Conservation (phyloP, 1,139 yeast species). For the Saccharomyces hybrid region DNA sequence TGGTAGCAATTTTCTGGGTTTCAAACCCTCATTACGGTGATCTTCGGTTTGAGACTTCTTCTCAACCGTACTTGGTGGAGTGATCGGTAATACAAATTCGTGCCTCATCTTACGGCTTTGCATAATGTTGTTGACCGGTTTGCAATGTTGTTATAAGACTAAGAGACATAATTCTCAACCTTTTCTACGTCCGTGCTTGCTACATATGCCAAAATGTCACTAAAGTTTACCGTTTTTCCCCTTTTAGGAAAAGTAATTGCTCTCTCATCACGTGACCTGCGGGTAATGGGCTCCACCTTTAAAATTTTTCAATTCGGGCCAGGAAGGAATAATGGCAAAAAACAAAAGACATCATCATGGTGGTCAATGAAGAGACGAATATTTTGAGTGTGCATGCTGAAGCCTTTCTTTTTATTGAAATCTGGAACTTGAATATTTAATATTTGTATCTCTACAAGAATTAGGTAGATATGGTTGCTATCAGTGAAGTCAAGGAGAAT, state of each 20-base stretch:
- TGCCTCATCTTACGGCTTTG: not conserved
- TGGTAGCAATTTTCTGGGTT: conserved; percentile 20
- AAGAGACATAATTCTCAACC: not conserved
- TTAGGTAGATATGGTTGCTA: conserved; percentile 60
- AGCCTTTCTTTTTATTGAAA: not conserved
- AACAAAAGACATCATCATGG: not conserved
- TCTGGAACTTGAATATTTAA: not conserved
- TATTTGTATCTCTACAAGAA: not conserved
- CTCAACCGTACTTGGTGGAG: conserved; percentile 11
- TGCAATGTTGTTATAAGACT: not conserved
- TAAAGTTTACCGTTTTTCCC: not conserved
- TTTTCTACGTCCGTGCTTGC: not conserved
- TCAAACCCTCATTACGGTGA: conserved; percentile 4
- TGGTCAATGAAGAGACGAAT: not conserved
- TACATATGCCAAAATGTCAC: not conserved
- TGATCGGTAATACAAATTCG: conserved; percentile 4
- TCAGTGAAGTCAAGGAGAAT: conserved; percentile 45
- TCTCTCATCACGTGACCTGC: not conserved
- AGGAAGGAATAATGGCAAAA: not conserved
- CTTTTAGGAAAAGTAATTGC: not conserved
- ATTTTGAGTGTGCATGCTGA: not conserved
- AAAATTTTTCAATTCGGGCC: not conserved
- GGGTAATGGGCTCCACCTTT: not conserved
- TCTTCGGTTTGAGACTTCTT: conserved; percentile 1
- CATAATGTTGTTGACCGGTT: not conserved